These are phyloP conservation scores for Hypoxylon sp. DNA, from an alignment of 2,329 filamentous ascomycete genomes.

Conservation along the genomic window DNA sequence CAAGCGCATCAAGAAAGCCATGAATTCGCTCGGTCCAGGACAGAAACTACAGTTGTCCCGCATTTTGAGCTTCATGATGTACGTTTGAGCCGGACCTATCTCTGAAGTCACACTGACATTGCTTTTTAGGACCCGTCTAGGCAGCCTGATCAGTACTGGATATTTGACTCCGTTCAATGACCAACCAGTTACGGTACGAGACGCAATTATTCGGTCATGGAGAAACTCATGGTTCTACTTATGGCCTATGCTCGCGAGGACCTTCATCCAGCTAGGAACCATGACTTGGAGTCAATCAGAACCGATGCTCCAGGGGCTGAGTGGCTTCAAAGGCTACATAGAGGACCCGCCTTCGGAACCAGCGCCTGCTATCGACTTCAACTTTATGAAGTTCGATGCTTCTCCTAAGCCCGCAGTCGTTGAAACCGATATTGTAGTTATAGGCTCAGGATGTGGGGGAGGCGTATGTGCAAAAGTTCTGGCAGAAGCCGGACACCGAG, in stretches of 20 bases:
- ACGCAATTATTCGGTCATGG: conserved; percentile 76
- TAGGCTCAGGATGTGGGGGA: conserved; percentile 90
- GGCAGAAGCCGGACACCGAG: conserved; percentile 73
- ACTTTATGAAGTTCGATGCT: conserved; percentile 72
- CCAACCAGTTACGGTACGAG: conserved; percentile 72
- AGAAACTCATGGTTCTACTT: conserved; percentile 67
- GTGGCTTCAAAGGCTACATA: conserved; percentile 71
- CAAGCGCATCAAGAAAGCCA: conserved; percentile 55
- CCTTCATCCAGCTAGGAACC: conserved; percentile 68
- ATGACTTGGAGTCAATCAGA: conserved; percentile 68
- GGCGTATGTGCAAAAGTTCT: conserved; percentile 86
- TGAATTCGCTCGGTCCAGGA: not conserved
- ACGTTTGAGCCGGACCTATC: conserved; percentile 44
- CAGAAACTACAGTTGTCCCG: conserved; percentile 55
- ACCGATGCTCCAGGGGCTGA: conserved; percentile 68
- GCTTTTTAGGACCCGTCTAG: conserved; percentile 68
- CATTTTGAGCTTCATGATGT: conserved; percentile 62
- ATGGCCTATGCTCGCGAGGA: conserved; percentile 70
- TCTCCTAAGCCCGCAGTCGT: conserved; percentile 68
- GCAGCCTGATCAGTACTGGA: conserved; percentile 78
- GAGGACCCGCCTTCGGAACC: conserved; percentile 61
- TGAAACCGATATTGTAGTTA: conserved; percentile 85
- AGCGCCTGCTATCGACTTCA: conserved; percentile 68
- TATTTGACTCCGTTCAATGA: conserved; percentile 72
- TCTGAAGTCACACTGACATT: conserved; percentile 33